Conservation (phyloP, 441 rosid genomes). For the Populus hybrid region DNA sequence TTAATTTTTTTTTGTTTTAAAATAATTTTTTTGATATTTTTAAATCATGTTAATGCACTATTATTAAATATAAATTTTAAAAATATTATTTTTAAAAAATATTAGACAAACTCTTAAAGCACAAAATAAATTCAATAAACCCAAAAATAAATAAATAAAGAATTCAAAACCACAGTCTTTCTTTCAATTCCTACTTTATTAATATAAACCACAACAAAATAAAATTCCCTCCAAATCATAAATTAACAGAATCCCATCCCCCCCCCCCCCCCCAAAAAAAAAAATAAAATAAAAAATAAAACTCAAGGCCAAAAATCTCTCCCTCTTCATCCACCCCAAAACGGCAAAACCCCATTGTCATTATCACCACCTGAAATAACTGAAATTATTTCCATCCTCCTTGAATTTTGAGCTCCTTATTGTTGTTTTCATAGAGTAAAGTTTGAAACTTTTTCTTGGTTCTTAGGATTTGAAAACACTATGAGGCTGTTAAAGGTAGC, state of each 20-base stretch:
- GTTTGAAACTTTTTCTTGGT: background rate
- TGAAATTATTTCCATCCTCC: background rate
- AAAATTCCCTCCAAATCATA: background rate
- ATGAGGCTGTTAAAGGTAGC: slow-evolving; percentile 90
- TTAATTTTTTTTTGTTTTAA: no score
- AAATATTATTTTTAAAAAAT: no score
- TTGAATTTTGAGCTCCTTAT: background rate
- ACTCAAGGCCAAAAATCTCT: background rate
- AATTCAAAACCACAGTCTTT: background rate
- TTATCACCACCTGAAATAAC: background rate
- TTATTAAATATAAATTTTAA: no score
- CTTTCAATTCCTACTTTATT: background rate
- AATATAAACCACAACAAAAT: background rate
- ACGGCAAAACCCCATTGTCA: background rate
- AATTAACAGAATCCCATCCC: background rate
- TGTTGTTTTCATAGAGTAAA: background rate
- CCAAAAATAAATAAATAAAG: background rate
- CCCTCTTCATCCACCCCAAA: background rate
- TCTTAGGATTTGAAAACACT: slow-evolving; percentile 1
- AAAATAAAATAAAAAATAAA: background rate
- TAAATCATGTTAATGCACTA: no score
- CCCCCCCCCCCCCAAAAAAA: no score
- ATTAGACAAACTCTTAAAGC: no score
- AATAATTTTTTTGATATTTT: no score
- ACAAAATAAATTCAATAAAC: background rate